These are phyloP conservation scores for Haplosporangium gracile DNA, from an alignment of 192 early-diverging fungal species.

Conservation along the genomic window DNA sequence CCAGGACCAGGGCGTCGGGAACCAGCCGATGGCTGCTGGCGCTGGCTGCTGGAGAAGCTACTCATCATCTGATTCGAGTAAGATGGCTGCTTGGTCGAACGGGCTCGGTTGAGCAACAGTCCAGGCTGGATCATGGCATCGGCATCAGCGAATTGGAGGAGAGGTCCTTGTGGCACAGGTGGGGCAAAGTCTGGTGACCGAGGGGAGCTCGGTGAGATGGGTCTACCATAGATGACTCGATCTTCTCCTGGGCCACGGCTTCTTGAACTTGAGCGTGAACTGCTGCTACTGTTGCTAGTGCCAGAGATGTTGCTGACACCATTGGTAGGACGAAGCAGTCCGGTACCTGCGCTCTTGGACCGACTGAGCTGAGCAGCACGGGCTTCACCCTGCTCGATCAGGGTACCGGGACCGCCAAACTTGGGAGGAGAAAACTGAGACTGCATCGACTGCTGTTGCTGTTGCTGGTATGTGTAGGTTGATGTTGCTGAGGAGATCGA, in stretches of 20 bases:
- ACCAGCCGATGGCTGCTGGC: background rate
- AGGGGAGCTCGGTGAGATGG: conserved; percentile 19
- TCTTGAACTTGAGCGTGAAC: conserved; percentile 27
- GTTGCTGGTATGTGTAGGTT: conserved; percentile 9
- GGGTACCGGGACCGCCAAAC: conserved; percentile 48
- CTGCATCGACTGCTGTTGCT: conserved; percentile 6
- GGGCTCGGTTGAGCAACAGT: conserved; percentile 34
- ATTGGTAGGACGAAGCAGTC: conserved; percentile 31
- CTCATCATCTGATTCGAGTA: conserved; percentile 1
- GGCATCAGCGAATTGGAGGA: conserved; percentile 34
- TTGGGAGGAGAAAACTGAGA: conserved; percentile 13
- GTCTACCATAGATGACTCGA: background rate
- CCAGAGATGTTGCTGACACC: background rate
- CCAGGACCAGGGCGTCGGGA: background rate
- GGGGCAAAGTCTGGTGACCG: conserved; percentile 1
- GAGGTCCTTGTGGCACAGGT: conserved; percentile 32
- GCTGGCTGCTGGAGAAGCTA: background rate
- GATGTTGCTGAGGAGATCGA: conserved; percentile 12
- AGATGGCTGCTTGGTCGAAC: conserved; percentile 24
- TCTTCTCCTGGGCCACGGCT: conserved; percentile 42
- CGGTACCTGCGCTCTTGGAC: conserved; percentile 42
- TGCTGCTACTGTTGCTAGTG: background rate
- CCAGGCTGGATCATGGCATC: conserved; percentile 55
- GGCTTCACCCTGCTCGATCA: conserved; percentile 41
- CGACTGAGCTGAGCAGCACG: conserved; percentile 28